Base-by-base conservation (phyloP, 805 yeast genomes). In the Candida ortonii region DNA sequence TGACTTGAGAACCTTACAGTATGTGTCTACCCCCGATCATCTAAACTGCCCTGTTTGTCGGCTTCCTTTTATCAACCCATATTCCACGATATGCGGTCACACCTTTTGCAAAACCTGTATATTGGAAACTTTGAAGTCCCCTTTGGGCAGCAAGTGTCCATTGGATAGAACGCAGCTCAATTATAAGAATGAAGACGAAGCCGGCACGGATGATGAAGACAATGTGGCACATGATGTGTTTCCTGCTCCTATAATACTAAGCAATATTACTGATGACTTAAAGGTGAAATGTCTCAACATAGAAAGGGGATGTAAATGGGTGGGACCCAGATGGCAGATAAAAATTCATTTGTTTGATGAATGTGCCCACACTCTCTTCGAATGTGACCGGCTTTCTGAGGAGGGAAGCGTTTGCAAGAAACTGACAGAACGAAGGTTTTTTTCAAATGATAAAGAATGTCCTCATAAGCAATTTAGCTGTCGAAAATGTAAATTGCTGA, bases 71-170 rank as follows among this genome's bases (percentile, higher is more conserved):
- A 65, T 76, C 6, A 65, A 66, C 22, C 87, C 88, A 1, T 62
- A 70, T 42, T 72, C 80, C 5, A 81, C 87, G 1, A 53, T 65
- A 2, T 80, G 88, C 57, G 83, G 84, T 1, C 87, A 80, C 50
- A 76, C 83, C 0, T 80, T 80, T 46, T 80, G 88, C 54, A 63
- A 64, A 36, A 62, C 58, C 8, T 80, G 87, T 48, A 60, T 80
- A 4, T 46, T 52, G 33, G 76, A 70, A 43, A 65, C 73, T 28
- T 52, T 73, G 16, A 65, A 59, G 34, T 50, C 64, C 14, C 51
- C 55, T 34, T 47, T 67, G 28, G 68, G 53, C 27, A 54, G 43
- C 33, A 53, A 53, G 29, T 80, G 87, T 53, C 87, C 87, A 0
- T 59, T 80, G 19, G 86, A 80, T 56, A 58, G 86, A 32, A 72